phyloP scores from a whole-genome alignment of 23 red algal genomes.

The Gracilaria vermiculophylla region DNA sequence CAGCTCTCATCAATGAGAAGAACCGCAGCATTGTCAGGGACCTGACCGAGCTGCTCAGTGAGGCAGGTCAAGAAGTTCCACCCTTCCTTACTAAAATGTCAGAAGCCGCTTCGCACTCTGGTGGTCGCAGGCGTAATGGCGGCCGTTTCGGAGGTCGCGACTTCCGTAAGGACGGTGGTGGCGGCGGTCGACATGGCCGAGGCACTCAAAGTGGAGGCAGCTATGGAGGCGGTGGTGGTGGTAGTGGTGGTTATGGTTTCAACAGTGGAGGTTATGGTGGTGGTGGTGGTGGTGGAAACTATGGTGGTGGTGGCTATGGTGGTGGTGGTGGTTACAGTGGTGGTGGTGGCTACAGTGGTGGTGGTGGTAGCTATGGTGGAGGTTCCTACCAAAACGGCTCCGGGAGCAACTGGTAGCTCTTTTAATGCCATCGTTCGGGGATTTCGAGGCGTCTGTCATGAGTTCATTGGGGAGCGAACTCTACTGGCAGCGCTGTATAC shows the following conservation, averaged over 20 bases:
- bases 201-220: constrained; percentile 40
- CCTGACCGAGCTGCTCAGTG: constrained; percentile 83
- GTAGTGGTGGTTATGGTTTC: constrained; percentile 44
- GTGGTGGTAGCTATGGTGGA: constrained; percentile 32
- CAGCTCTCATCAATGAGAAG: constrained; percentile 95
- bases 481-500: background rate
- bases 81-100: constrained; percentile 87
- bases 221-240: constrained; percentile 26
- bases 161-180: constrained; percentile 76
- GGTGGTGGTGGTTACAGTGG: constrained; percentile 65
- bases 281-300: constrained; percentile 54
- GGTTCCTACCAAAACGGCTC: constrained; percentile 21
- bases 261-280: constrained; percentile 32
- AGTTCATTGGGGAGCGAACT: constrained; percentile 8
- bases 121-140: constrained; percentile 72
- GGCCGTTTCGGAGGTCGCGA: constrained; percentile 74
- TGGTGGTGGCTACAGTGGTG: constrained; percentile 28
- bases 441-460: constrained; percentile 1
- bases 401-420: constrained; percentile 15
- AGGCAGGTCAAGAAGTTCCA: constrained; percentile 98
- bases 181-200: constrained; percentile 28
- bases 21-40: constrained; percentile 89
- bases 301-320: constrained; percentile 65
- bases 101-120: constrained; percentile 19
- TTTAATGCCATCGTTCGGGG: background rate